Evolutionary conservation across 768 basidiomycete genomes (phyloP).

Genomic region (Leccinum pellstonianum): DNA sequence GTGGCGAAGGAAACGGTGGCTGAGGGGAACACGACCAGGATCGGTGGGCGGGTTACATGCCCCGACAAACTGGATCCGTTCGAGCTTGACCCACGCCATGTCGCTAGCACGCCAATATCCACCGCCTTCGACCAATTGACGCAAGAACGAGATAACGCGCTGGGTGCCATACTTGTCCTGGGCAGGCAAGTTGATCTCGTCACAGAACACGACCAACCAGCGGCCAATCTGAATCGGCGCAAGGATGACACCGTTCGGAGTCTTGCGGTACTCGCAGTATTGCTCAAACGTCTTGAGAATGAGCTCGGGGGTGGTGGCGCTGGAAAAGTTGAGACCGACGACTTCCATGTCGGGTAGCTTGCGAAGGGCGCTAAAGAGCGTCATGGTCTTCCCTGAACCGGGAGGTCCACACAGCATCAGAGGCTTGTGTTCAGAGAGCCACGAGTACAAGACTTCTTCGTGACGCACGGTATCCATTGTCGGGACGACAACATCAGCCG

Average conservation of each 20-base stretch:
- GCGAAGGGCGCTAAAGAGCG: constrained; percentile 93
- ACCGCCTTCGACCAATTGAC: too few species aligned
- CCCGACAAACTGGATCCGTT: too few species aligned
- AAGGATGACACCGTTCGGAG: constrained; percentile 95
- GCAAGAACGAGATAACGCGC: too few species aligned
- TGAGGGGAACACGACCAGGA: too few species aligned
- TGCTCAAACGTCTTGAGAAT: constrained; percentile 99
- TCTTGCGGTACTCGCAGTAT: constrained; percentile 98
- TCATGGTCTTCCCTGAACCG: constrained; percentile 99
- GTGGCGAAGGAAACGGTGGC: too few species aligned
- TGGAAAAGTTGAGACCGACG: constrained; percentile 98
- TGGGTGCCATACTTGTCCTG: too few species aligned
- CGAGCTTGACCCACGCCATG: too few species aligned
- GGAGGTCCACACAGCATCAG: constrained; percentile 98
- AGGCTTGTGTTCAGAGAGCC: constrained; percentile 98
- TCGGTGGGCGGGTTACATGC: too few species aligned
- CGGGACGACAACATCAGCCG: constrained; percentile 95
- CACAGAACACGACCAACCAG: constrained; percentile 55
- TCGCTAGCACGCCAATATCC: too few species aligned
- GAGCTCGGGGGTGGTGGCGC: constrained; percentile 95
- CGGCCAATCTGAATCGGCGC: constrained; percentile 93
- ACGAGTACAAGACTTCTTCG: constrained; percentile 97
- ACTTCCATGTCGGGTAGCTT: constrained; percentile 99
- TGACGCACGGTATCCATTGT: constrained; percentile 98
- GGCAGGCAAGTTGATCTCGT: too few species aligned